phyloP scores from a whole-genome alignment of 805 yeast species.

The Nakazawaea populi region DNA sequence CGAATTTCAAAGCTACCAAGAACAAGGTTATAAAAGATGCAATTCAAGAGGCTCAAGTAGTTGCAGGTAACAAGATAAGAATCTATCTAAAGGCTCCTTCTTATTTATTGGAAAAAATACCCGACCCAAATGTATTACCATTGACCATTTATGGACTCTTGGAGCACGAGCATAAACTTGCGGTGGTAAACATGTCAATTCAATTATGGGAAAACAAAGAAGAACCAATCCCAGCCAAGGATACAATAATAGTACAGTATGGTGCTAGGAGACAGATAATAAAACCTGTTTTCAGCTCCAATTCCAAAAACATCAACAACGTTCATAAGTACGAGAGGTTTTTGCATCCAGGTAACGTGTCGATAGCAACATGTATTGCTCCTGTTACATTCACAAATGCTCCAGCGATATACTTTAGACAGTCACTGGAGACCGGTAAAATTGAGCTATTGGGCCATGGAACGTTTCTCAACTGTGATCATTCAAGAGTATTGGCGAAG shows the following conservation, averaged over 20 bases:
- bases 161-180: slow-evolving; percentile 80
- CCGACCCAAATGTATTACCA: slow-evolving; percentile 39
- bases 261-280: slow-evolving; percentile 87
- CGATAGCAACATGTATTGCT: slow-evolving; percentile 81
- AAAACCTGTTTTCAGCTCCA: slow-evolving; percentile 77
- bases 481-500: slow-evolving; percentile 78
- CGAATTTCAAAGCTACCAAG: slow-evolving; percentile 71
- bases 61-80: slow-evolving; percentile 60
- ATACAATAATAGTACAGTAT: slow-evolving; percentile 77
- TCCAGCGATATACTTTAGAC: slow-evolving; percentile 80
- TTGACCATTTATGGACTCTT: slow-evolving; percentile 69
- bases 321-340: slow-evolving; percentile 84
- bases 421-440: slow-evolving; percentile 34
- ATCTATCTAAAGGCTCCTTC: slow-evolving; percentile 56
- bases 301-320: slow-evolving; percentile 70
- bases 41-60: slow-evolving; percentile 36
- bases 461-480: slow-evolving; percentile 80
- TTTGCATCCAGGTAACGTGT: slow-evolving; percentile 67
- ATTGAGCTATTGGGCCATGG: slow-evolving; percentile 84
- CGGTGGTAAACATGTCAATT: slow-evolving; percentile 76
- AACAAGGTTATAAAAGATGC: slow-evolving; percentile 63
- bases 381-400: slow-evolving; percentile 82
- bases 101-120: slow-evolving; percentile 34
- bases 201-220: slow-evolving; percentile 89
- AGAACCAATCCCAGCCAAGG: slow-evolving; percentile 80